Evolutionary conservation across 2,329 filamentous ascomycete genomes (phyloP), one percentile per base, ranked within the genome.

Genomic region (Arthrinium puccinioides): DNA sequence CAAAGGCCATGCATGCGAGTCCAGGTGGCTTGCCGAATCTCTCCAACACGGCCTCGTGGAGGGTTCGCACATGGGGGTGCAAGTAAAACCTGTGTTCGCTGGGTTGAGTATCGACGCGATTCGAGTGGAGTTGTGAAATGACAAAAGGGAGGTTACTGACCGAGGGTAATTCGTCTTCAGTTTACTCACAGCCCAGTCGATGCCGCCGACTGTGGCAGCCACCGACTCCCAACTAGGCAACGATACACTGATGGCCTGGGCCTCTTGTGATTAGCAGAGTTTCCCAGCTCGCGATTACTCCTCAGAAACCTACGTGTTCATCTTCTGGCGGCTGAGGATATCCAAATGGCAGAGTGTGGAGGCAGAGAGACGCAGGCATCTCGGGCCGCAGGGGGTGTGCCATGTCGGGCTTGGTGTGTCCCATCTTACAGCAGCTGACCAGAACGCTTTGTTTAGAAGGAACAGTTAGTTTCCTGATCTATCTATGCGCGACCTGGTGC

Each of bases 151-250:
- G 9, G 21, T n/a, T 19, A 14, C n/a, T n/a, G 21, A 33, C 21
- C 31, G 16, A 21, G 31, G 31, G 21, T 33, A 33, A 9, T 19
- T 19, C 4, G 19, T 9, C 18, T 23, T n/a, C 9, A 33, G 18
- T 5, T 23, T 14, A 11, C 21, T 15, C 31, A 11, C n/a, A 6
- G 31, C 21, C 21, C 21, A 21, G 9, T 21, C 19, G 14, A 14
- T 33, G 11, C 21, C 19, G 7, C 19, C n/a, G 9, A 14, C 24
- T 14, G 9, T 9, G 24, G 9, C 24, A 9, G 14, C 24, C 24
- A 26, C 24, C 9, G 24, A 26, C n/a, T 26, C n/a, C 31, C 31
- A 33, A n/a, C 16, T 33, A 20, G 31, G 31, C 31, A 33, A 19
- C 3, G 31, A 33, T 9, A 33, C 31, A 16, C 31, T 33, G 31